Evolutionary conservation across 1,139 yeast species (phyloP), one percentile per base, ranked within the genome.

Genomic region (Pichia sp.): DNA sequence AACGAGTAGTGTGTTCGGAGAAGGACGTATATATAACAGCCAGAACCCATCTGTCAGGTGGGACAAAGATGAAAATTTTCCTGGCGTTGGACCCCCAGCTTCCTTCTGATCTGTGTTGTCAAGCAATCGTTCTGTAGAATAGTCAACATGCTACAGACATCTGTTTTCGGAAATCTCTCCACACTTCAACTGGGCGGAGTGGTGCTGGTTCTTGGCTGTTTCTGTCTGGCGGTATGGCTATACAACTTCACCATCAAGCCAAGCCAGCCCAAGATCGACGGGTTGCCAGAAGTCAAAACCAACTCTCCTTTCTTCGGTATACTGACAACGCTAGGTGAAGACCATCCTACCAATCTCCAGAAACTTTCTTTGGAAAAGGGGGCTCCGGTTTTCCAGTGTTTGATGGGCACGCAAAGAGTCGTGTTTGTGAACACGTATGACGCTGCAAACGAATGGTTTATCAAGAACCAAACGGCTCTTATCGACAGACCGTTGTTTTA

Each of bases 401-500:
- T 60, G 10, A 50, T 62, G 51, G 93, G 93, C 0, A 70, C 67
- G 42, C 72, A 71, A 50, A 72, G 80, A 15, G 77, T 82, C 0
- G 73, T 86, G 1, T 82, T 86, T 36, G 87, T 81, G 16, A 84
- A 85, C 63, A 75, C 84, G 1, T 81, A 70, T 62, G 74, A 73
- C 2, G 75, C 81, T 10, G 81, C 82, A 0, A 67, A 67, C 38
- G 70, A 71, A 32, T 70, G 86, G 36, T 84, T 87, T 84, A 64
- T 75, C n/a, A 75, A 74, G 46, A 73, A 80, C 59, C 73, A 82
- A 52, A 66, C 73, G 29, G 76, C 83, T 1, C 75, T 77, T 53
- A 80, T 79, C 58, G 85, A 90, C 2, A 70, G 93, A 44, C 92
- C 93, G 0, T 65, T 75, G 38, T 74, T 79, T 57, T 80, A 81